Evolutionary conservation across 164 flowering plant species (phyloP), one percentile per base, ranked within the genome.

Genomic region (Vitis rotundifolia): DNA sequence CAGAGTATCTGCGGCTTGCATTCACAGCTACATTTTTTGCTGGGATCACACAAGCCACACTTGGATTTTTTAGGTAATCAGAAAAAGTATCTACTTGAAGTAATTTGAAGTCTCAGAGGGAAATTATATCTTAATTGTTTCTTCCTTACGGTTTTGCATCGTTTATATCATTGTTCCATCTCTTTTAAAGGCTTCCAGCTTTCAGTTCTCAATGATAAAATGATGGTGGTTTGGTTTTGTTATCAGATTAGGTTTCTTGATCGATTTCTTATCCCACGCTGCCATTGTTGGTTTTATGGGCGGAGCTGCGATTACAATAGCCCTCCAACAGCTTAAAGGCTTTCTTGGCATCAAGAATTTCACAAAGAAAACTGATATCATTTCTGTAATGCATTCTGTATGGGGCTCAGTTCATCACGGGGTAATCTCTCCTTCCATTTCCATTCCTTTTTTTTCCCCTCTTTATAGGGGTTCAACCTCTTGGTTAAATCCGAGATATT

Each of bases 21-120:
- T 95, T 93, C 73, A 95, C 99, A 0, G 98, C 99, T 14, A 95
- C 99, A 2, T 93, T 95, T 70, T 95, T 95, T 68, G 96, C 99
- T 2, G 98, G 99, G 54, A 63, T 95, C 67, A 88, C 94, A 37
- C 96, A 95, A 80, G 87, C 80, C 50, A 73, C 92, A 49, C 97
- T 95, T 47, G 99, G 99, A 16, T 67, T 95, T 68, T 79, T 91
- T 16, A 90, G 99, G 99, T 90, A 77, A 75, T 11, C 49, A 10
- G 0, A 14, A 31, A 6, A 11, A 26, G 47, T 26, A 16, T 15
- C n/a, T 69, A 3, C 16, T 63, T 58, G 12, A 31, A 11, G 44
- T 52, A 47, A 48, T 16, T n/a, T 48, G n/a, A n/a, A 48, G 22
- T 11, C 15, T 48, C 1, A 22, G 29, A 7, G 19, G 14, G 19